Percentiles rank a stretch among this genome's conserved stretches.
Evolutionary conservation across 495 filamentous ascomycete species (phyloP).

Genomic region (Penicillium simplicissimum): DNA sequence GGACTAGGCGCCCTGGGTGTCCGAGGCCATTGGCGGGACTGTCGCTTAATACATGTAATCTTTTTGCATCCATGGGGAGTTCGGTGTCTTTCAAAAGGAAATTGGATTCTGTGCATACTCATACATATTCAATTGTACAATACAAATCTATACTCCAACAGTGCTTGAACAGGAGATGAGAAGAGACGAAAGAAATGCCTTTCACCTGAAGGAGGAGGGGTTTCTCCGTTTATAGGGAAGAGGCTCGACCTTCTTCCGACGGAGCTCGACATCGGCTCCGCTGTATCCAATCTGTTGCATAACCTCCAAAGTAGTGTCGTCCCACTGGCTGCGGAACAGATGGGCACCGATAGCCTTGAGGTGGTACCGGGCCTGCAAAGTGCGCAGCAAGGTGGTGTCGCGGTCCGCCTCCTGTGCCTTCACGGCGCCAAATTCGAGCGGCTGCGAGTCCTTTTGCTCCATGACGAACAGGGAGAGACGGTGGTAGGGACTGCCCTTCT

Average conservation of each 20-base stretch:
- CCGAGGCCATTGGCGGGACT: neutral
- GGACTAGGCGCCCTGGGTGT: slow-evolving; percentile 8
- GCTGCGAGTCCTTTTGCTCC: slow-evolving; percentile 65
- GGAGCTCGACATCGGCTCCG: slow-evolving; percentile 82
- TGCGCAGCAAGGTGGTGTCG: slow-evolving; percentile 70
- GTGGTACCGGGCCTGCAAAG: slow-evolving; percentile 65
- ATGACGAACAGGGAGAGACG: slow-evolving; percentile 81
- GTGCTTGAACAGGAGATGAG: slow-evolving; percentile 23
- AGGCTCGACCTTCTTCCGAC: slow-evolving; percentile 65
- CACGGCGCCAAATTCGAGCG: slow-evolving; percentile 61
- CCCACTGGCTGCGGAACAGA: slow-evolving; percentile 88
- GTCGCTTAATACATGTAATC: slow-evolving; percentile 1
- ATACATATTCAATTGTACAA: slow-evolving; percentile 52
- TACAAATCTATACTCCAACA: slow-evolving; percentile 40
- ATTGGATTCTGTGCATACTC: slow-evolving; percentile 44
- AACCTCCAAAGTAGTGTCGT: slow-evolving; percentile 78
- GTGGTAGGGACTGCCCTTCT: slow-evolving; percentile 91
- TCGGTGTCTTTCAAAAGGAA: slow-evolving; percentile 28
- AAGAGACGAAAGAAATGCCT: slow-evolving; percentile 12
- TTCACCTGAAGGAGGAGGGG: slow-evolving; percentile 46
- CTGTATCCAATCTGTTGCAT: slow-evolving; percentile 77
- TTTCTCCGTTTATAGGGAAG: slow-evolving; percentile 57
- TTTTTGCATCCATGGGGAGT: slow-evolving; percentile 31
- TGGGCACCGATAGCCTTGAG: slow-evolving; percentile 76
- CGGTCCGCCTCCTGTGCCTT: slow-evolving; percentile 52